Evolutionary conservation across 345 rosid genomes (phyloP).

Genomic region (Eucalyptus pauciflora): DNA sequence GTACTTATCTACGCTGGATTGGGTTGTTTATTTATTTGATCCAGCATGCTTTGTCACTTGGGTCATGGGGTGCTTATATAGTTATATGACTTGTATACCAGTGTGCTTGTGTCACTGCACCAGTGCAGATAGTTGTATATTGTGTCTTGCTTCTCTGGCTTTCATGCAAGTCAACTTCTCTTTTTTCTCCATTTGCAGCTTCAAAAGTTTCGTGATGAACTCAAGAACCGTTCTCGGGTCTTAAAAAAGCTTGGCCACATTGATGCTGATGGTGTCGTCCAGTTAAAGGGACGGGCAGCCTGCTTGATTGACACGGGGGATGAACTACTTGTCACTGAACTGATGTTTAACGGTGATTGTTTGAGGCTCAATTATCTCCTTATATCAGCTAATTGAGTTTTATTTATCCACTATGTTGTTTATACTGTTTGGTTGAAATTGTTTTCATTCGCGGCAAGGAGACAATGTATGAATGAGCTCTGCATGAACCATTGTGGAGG

Average conservation of each 20-base stretch:
- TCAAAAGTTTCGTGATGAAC: conserved; percentile 92
- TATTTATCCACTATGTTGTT: background rate
- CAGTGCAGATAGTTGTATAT: background rate
- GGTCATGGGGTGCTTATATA: background rate
- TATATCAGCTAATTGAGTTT: background rate
- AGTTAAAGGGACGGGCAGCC: conserved; percentile 94
- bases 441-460: background rate
- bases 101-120: background rate
- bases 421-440: too few relatives aligned
- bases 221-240: conserved; percentile 84
- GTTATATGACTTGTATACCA: background rate
- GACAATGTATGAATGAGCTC: background rate
- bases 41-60: background rate
- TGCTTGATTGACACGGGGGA: conserved; percentile 99
- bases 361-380: background rate
- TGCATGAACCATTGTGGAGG: background rate
- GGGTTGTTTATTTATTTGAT: background rate
- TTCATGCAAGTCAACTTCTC: background rate
- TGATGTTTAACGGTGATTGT: conserved; percentile 84
- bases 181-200: conserved; percentile 35
- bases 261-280: conserved; percentile 81
- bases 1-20: conserved; percentile 17
- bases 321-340: conserved; percentile 95
- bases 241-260: conserved; percentile 94
- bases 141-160: background rate